Evolutionary conservation across 345 rosid genomes (phyloP).

Genomic region (Eucalyptus camaldulensis): DNA sequence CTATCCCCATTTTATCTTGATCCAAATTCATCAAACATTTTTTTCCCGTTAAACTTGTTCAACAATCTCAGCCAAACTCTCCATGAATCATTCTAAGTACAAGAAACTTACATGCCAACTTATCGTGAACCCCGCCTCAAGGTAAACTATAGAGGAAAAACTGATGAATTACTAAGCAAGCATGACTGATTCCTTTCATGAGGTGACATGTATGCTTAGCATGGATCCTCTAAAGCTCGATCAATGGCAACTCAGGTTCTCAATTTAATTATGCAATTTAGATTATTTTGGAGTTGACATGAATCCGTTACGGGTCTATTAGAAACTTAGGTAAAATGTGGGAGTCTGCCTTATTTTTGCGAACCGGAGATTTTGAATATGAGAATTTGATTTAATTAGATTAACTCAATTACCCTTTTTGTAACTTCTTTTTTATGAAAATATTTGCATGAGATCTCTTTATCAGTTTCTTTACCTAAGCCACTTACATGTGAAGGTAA

Average conservation of each 20-base stretch:
- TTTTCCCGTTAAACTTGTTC: neutral
- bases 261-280: neutral
- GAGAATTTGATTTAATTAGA: no score
- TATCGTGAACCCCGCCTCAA: neutral
- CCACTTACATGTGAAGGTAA: neutral
- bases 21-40: neutral
- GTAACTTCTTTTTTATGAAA: neutral
- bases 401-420: neutral
- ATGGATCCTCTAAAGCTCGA: neutral
- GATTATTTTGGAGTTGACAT: neutral
- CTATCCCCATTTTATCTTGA: neutral
- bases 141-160: neutral
- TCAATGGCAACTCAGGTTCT: neutral
- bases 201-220: neutral
- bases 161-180: neutral
- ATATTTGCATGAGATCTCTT: neutral
- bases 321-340: neutral
- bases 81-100: neutral
- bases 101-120: neutral
- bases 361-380: neutral
- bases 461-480: neutral
- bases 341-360: neutral
- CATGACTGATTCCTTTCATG: neutral
- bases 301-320: neutral
- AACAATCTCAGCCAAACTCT: neutral